Conservation (phyloP, 352 stramenopile species). For the Ophiocytium majus region DNA sequence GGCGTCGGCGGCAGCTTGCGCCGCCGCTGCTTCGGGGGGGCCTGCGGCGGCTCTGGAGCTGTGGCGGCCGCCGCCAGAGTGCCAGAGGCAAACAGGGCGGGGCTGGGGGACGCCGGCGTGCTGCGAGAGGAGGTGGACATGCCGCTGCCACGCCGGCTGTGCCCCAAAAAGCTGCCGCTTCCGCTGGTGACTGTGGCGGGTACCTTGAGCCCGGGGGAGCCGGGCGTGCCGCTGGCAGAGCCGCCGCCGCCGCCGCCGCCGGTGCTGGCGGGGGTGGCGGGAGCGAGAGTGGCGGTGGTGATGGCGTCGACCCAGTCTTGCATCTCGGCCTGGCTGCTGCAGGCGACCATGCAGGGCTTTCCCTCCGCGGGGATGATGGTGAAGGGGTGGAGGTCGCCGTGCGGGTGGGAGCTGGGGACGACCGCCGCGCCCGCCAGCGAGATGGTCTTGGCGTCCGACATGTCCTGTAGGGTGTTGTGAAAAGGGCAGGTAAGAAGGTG, state of each 20-base stretch:
- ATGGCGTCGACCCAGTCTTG: background rate
- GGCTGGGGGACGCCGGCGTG: background rate
- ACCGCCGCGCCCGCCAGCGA: background rate
- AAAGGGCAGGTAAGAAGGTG: background rate
- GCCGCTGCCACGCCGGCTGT: too few species aligned
- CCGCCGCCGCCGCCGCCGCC: background rate
- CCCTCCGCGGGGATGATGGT: constrained; percentile 10
- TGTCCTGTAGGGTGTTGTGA: background rate
- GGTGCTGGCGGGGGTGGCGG: background rate
- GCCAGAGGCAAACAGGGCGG: background rate
- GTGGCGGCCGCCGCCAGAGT: background rate
- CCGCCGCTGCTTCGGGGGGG: background rate
- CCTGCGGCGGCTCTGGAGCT: background rate
- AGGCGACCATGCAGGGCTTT: background rate
- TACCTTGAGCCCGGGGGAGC: background rate
- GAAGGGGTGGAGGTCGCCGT: constrained; percentile 16
- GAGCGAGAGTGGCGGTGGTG: background rate
- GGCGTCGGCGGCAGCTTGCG: too few species aligned
- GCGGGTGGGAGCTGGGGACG: background rate
- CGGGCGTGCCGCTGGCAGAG: background rate
- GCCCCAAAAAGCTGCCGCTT: too few species aligned
- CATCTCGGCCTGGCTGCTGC: background rate
- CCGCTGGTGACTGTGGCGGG: too few species aligned
- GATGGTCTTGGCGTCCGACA: background rate
- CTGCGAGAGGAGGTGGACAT: too few species aligned